phyloP scores from a whole-genome alignment of 2,329 filamentous ascomycete genomes.

The Scedosporium dehoogii region DNA sequence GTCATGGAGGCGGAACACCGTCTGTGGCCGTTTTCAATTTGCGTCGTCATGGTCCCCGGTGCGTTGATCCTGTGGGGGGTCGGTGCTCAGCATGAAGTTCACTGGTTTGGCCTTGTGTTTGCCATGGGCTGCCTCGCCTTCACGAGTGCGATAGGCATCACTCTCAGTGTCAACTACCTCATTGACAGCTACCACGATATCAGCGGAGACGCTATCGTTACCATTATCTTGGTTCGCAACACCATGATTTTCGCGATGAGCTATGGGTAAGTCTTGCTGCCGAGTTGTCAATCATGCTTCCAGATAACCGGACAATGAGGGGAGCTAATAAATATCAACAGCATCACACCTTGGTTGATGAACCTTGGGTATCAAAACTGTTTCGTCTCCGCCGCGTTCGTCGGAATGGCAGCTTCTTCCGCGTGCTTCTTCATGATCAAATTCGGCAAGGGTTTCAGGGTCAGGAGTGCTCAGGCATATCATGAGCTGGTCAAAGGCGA shows the following conservation, averaged over 20 bases:
- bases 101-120: conserved; percentile 23
- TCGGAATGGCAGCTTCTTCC: conserved; percentile 17
- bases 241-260: conserved; percentile 14
- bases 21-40: conserved; percentile 21
- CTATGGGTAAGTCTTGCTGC: conserved; percentile 9
- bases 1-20: conserved; percentile 24
- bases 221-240: conserved; percentile 21
- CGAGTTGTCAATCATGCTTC: too few relatives aligned
- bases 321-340: conserved; percentile 16
- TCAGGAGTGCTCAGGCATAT: conserved; percentile 11
- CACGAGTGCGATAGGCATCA: conserved; percentile 19
- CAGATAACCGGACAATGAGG: not conserved
- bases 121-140: conserved; percentile 21
- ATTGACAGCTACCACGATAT: conserved; percentile 25
- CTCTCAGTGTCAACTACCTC: conserved; percentile 21
- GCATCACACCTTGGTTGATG: conserved; percentile 28
- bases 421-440: conserved; percentile 23
- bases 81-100: conserved; percentile 23
- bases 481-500: not conserved
- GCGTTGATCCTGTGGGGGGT: conserved; percentile 39
- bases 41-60: conserved; percentile 26
- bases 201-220: conserved; percentile 20
- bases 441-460: conserved; percentile 27
- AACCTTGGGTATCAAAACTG: conserved; percentile 31
- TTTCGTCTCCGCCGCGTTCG: conserved; percentile 29